Conservation (phyloP, 2,329 filamentous ascomycete species). For the Pestalotiopsis sp. region DNA sequence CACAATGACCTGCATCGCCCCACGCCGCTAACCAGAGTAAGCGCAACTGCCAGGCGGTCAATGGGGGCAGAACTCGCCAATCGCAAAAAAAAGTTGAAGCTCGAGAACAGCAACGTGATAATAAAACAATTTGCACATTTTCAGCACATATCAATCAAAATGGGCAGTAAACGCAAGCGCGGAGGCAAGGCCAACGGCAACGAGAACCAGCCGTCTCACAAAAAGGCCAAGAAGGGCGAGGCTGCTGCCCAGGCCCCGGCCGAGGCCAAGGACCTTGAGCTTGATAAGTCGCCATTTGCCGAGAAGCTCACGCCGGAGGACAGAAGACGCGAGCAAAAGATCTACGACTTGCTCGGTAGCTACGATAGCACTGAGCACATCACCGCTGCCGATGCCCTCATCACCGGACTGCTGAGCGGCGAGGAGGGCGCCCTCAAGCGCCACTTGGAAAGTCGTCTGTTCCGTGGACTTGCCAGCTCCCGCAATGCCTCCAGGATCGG, state of each 20-base stretch:
- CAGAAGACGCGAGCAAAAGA: conserved; percentile 57
- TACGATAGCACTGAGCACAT: conserved; percentile 60
- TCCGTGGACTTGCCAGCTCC: conserved; percentile 86
- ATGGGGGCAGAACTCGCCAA: neutral
- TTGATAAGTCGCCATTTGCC: conserved; percentile 51
- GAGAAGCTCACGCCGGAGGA: conserved; percentile 56
- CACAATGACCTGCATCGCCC: neutral
- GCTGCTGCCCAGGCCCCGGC: conserved; percentile 26
- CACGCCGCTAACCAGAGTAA: neutral
- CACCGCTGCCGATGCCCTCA: conserved; percentile 59
- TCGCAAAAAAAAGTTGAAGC: conserved; percentile 13
- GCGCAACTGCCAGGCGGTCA: conserved; percentile 6
- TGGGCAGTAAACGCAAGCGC: conserved; percentile 48
- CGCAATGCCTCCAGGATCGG: conserved; percentile 87
- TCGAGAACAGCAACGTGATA: neutral
- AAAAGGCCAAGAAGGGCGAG: conserved; percentile 38
- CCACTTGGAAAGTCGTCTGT: conserved; percentile 70
- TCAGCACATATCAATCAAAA: conserved; percentile 23
- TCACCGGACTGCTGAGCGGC: conserved; percentile 56
- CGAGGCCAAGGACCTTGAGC: conserved; percentile 26
- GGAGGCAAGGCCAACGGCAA: conserved; percentile 31
- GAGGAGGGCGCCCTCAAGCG: conserved; percentile 58
- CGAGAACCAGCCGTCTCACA: conserved; percentile 35
- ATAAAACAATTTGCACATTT: neutral
- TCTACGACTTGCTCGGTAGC: conserved; percentile 66